Percentiles rank a stretch among this genome's conserved stretches.
These are phyloP conservation scores for Colletotrichum liaoningense DNA, from an alignment of 2,329 filamentous ascomycete species.

Conservation along the genomic window DNA sequence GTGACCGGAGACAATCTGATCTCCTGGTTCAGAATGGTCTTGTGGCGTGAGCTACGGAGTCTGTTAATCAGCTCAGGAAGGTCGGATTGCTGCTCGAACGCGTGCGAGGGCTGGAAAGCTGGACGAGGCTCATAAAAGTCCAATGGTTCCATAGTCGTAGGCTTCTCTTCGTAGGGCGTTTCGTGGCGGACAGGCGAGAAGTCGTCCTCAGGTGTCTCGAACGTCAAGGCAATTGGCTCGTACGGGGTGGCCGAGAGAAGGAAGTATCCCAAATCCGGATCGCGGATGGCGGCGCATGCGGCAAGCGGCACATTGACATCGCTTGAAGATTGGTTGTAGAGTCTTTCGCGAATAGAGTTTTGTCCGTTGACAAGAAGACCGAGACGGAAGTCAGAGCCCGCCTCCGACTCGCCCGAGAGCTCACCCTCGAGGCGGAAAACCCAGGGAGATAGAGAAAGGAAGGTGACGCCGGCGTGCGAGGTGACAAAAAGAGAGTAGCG, in stretches of 20 bases:
- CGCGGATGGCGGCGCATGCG: slow-evolving; percentile 64
- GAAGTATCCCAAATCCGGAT: slow-evolving; percentile 74
- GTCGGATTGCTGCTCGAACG: slow-evolving; percentile 67
- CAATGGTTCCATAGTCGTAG: slow-evolving; percentile 57
- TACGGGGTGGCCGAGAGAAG: slow-evolving; percentile 69
- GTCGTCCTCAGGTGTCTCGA: slow-evolving; percentile 68
- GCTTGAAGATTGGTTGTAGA: slow-evolving; percentile 65
- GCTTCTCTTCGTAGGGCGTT: slow-evolving; percentile 55
- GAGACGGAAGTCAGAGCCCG: slow-evolving; percentile 71
- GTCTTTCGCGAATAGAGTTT: slow-evolving; percentile 64
- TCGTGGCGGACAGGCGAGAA: slow-evolving; percentile 55
- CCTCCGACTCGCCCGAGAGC: slow-evolving; percentile 65
- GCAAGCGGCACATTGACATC: slow-evolving; percentile 62
- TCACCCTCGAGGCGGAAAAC: slow-evolving; percentile 73
- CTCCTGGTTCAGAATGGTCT: slow-evolving; percentile 73
- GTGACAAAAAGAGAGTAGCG: slow-evolving; percentile 74
- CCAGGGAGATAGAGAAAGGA: slow-evolving; percentile 71
- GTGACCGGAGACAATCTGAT: slow-evolving; percentile 78
- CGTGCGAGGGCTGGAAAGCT: slow-evolving; percentile 71
- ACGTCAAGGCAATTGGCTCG: slow-evolving; percentile 68
- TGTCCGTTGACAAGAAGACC: slow-evolving; percentile 70
- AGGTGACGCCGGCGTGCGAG: slow-evolving; percentile 69
- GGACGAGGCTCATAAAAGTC: slow-evolving; percentile 73
- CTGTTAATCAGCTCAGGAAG: slow-evolving; percentile 67
- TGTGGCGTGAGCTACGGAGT: slow-evolving; percentile 69